Conservation (phyloP, 2,329 filamentous ascomycete genomes). For the Colletotrichum abscissum region DNA sequence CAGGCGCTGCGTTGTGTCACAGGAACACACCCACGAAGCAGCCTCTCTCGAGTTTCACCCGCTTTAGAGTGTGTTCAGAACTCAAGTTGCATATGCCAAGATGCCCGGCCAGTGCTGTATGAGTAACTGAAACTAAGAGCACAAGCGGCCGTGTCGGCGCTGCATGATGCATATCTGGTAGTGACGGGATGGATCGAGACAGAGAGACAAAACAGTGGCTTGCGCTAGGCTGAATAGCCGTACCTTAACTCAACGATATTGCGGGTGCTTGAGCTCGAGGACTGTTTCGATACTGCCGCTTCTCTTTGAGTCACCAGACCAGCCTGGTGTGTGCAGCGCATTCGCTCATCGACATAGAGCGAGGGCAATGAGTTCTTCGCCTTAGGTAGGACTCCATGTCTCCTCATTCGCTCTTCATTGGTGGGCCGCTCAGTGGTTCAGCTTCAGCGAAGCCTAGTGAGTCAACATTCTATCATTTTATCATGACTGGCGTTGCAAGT, state of each 20-base stretch:
- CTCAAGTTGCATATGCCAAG: background rate
- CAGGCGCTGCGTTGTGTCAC: background rate
- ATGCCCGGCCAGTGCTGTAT: background rate
- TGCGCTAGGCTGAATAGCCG: background rate
- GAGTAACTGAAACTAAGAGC: background rate
- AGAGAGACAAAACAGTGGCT: constrained; percentile 16
- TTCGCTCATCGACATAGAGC: background rate
- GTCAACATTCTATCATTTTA: background rate
- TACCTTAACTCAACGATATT: background rate
- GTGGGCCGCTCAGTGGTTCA: background rate
- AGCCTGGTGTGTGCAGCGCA: background rate
- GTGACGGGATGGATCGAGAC: background rate
- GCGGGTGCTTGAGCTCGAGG: background rate
- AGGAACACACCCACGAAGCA: background rate
- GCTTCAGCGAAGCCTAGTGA: background rate
- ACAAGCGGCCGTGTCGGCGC: background rate
- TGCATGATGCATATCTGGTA: background rate
- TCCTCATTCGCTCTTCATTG: background rate
- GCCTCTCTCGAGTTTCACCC: background rate
- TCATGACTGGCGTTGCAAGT: background rate
- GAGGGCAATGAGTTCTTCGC: background rate
- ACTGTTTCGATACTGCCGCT: background rate
- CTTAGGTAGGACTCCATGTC: constrained; percentile 2
- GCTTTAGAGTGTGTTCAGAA: constrained; percentile 2
- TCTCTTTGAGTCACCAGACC: background rate